A percentile compares a stretch with the other conserved stretches of the same genome.
Conservation (phyloP, 1,139 yeast species). For the Pichiaceae sp. region DNA sequence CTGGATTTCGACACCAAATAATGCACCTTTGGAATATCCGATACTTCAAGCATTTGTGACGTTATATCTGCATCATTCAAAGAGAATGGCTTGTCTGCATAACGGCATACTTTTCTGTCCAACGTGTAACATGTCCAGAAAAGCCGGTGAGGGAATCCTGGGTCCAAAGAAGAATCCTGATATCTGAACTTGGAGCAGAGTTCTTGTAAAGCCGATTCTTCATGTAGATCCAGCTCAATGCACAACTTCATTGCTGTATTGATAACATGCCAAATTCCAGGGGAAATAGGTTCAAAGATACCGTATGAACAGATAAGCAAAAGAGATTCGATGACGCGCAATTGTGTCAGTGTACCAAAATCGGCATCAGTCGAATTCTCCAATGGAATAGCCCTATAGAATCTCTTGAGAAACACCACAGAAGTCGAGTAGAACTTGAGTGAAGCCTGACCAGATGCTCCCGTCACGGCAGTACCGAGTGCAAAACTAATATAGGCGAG, state of each 20-base stretch:
- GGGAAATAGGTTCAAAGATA: conserved; percentile 17
- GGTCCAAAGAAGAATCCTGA: no score
- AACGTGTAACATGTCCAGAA: conserved; percentile 20
- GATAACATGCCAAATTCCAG: conserved; percentile 22
- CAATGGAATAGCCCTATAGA: conserved; percentile 4
- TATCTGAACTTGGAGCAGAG: no score
- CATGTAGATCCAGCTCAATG: conserved; percentile 18
- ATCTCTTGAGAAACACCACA: conserved; percentile 8
- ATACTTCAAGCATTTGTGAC: conserved; percentile 4
- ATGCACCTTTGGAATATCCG: conserved; percentile 1
- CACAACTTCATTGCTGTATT: conserved; percentile 15
- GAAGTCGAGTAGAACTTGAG: conserved; percentile 8
- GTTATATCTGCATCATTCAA: conserved; percentile 16
- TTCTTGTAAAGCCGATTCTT: no score
- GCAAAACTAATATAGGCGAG: conserved; percentile 12
- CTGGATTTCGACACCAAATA: conserved; percentile 9
- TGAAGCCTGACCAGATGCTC: conserved; percentile 4
- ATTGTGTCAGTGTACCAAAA: conserved; percentile 3
- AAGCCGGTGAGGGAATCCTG: conserved; percentile 9
- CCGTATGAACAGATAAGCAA: conserved; percentile 11
- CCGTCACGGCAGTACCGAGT: conserved; percentile 16
- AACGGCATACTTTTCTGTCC: conserved; percentile 19
- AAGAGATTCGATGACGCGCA: conserved; percentile 12
- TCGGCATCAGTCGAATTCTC: conserved; percentile 1
- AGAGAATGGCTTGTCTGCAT: conserved; percentile 16